phyloP scores from a whole-genome alignment of 352 stramenopile species.

The Globisporangium polare region DNA sequence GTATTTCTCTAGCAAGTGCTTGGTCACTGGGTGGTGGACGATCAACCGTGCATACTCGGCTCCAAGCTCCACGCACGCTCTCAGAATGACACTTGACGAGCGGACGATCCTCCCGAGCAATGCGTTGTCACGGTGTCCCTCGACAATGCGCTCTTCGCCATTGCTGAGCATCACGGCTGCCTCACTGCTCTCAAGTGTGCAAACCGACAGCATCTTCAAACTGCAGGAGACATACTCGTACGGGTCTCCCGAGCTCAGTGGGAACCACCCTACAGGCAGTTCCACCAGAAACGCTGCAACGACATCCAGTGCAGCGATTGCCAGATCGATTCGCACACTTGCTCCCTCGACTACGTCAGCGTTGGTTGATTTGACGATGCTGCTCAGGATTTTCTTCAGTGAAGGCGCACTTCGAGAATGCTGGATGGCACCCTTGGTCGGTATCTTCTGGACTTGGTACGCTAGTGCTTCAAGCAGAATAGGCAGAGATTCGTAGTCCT shows the following conservation, averaged over 20 bases:
- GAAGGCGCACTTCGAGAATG: slow-evolving; percentile 12
- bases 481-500: slow-evolving; percentile 17
- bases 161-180: neutral
- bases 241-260: neutral
- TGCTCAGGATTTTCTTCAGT: slow-evolving; percentile 4
- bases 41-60: slow-evolving; percentile 19
- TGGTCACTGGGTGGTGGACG: slow-evolving; percentile 20
- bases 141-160: neutral
- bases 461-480: slow-evolving; percentile 22
- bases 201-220: neutral
- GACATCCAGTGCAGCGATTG: neutral
- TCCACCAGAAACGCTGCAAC: neutral
- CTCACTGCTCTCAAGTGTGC: neutral
- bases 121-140: neutral
- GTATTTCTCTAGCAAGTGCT: slow-evolving; percentile 6
- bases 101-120: slow-evolving; percentile 14
- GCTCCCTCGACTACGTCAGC: neutral
- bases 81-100: slow-evolving; percentile 20
- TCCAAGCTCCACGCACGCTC: slow-evolving; percentile 18
- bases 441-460: slow-evolving; percentile 18
- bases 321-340: neutral
- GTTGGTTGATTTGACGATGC: neutral
- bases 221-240: slow-evolving; percentile 3
- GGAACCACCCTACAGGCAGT: neutral
- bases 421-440: slow-evolving; percentile 19